Percentiles rank a stretch among this genome's conserved stretches.
phyloP scores from a whole-genome alignment of 345 rosid genomes.

The Eucalyptus sp. region DNA sequence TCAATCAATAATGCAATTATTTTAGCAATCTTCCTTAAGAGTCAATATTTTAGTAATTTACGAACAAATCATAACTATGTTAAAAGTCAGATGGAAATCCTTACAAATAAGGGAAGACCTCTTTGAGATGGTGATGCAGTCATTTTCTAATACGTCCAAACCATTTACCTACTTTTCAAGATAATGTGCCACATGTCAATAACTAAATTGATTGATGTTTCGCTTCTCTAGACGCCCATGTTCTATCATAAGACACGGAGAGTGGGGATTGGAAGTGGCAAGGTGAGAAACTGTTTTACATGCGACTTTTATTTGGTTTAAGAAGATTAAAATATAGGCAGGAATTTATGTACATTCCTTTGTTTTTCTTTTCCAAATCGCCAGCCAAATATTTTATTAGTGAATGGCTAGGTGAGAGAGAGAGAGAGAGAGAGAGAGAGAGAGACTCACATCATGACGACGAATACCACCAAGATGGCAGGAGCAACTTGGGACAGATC shows the following conservation, averaged over 20 bases:
- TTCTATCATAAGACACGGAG: no score
- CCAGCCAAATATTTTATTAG: not conserved
- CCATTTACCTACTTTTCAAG: not conserved
- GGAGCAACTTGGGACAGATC: constrained; percentile 49
- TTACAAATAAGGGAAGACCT: not conserved
- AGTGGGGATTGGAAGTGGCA: no score
- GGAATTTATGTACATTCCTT: not conserved
- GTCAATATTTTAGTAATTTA: not conserved
- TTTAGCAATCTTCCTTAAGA: not conserved
- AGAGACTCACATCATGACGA: constrained; percentile 55
- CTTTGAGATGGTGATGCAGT: not conserved
- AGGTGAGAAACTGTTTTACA: no score
- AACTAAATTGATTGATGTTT: no score
- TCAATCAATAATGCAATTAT: not conserved
- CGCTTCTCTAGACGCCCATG: no score
- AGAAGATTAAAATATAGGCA: no score
- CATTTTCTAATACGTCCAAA: not conserved
- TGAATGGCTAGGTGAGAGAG: not conserved
- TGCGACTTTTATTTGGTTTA: no score
- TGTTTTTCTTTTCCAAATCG: not conserved
- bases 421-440: not conserved
- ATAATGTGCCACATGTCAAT: not conserved
- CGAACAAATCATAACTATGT: not conserved
- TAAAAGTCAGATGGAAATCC: not conserved
- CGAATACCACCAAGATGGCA: constrained; percentile 41